Conservation (phyloP, 352 stramenopile species). For the Globisporangium yorkense region DNA sequence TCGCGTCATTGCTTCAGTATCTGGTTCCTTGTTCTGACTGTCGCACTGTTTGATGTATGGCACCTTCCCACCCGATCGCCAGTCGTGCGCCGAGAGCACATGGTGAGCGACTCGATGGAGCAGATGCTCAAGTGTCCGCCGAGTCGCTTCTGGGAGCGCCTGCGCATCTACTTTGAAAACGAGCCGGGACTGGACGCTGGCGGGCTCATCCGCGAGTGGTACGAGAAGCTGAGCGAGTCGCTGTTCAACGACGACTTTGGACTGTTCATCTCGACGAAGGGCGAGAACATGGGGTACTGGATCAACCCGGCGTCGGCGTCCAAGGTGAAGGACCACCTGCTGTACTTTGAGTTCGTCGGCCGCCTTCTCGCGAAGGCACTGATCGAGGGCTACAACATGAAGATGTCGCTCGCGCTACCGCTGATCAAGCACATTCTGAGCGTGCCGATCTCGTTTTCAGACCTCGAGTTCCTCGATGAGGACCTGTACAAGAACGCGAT, state of each 20-base stretch:
- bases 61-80: slow-evolving; percentile 16
- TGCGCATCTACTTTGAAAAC: slow-evolving; percentile 65
- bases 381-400: slow-evolving; percentile 54
- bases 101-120: slow-evolving; percentile 56
- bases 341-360: slow-evolving; percentile 53
- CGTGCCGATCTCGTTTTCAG: slow-evolving; percentile 72
- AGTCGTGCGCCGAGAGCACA: slow-evolving; percentile 49
- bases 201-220: slow-evolving; percentile 65
- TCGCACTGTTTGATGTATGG: slow-evolving; percentile 17
- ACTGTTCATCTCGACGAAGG: slow-evolving; percentile 54
- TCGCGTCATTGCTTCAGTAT: background rate
- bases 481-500: slow-evolving; percentile 59
- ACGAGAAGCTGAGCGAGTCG: slow-evolving; percentile 44
- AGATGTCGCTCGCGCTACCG: slow-evolving; percentile 54
- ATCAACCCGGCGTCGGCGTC: slow-evolving; percentile 51
- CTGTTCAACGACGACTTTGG: slow-evolving; percentile 49
- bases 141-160: slow-evolving; percentile 24
- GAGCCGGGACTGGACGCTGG: slow-evolving; percentile 64
- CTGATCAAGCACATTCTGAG: slow-evolving; percentile 65
- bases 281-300: slow-evolving; percentile 66
- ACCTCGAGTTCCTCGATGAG: slow-evolving; percentile 69
- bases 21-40: background rate
- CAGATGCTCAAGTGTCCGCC: slow-evolving; percentile 40
- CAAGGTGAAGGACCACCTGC: slow-evolving; percentile 35
- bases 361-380: slow-evolving; percentile 59